Base-by-base conservation (phyloP, 2,329 filamentous ascomycete species). In the Emmonsia crescens region DNA sequence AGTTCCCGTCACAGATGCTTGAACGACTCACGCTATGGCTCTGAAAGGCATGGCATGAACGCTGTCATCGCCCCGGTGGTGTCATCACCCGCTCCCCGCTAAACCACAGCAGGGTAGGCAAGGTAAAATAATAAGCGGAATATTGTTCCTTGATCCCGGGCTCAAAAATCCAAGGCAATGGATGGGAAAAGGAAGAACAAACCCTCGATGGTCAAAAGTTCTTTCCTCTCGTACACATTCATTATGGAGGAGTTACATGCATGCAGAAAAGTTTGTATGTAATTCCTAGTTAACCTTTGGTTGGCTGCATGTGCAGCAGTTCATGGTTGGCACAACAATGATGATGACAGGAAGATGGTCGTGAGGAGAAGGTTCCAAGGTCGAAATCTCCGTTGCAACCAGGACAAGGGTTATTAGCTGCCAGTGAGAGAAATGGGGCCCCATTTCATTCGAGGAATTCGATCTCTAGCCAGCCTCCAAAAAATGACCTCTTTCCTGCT, bases 21-120 rank as follows among this genome's bases (percentile, higher is more conserved):
- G 14, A 52, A 33, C 27, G 12, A 38, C 21, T 40, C 21, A 42
- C 36, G 8, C 54, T 57, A 42, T 19, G 21, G 14, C 57, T 36
- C 40, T 48, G 27, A 33, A 59, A 2, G 40, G 57, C 2, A 59
- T 59, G 57, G 57, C 29, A 49, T 10, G 36, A 24, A 59, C 57
- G 27, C 40, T 19, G 29, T 48, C 42, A 36, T 54, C 29, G 29
- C n/a, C 14, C 40, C 14, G 27, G 57, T 24, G 38, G 44, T 59
- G 21, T 27, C 57, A 59, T 59, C 57, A 48, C 57, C 57, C 57
- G 57, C 57, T 49, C 44, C 27, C 57, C 57, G 42, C 57, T 36
- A 48, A 33, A 31, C 31, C 31, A 21, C 3, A 40, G 4, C 57
- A 42, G 19, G 54, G 4, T 40, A 42, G 19, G 54, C 6, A 56